A percentile compares a stretch with the other conserved stretches of the same genome.
Evolutionary conservation across 2,329 filamentous ascomycete species (phyloP).

Genomic region (Trichoderma asperellum): DNA sequence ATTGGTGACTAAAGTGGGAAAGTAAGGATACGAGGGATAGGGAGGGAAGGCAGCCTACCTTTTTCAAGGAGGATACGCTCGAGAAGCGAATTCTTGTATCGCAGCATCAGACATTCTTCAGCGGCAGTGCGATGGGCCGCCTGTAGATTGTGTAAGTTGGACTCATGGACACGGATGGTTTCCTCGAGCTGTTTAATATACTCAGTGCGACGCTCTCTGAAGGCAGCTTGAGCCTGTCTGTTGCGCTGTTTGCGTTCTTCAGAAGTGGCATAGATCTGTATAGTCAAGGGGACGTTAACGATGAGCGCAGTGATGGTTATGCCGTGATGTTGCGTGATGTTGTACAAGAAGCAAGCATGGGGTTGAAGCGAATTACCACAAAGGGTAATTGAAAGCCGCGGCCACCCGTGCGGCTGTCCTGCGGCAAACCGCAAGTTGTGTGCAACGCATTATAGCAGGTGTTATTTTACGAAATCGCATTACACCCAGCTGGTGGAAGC

Average conservation of each 20-base stretch:
- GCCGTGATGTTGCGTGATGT: slow-evolving; percentile 9
- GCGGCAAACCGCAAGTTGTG: neutral
- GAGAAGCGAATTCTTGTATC: slow-evolving; percentile 96
- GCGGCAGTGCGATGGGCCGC: slow-evolving; percentile 92
- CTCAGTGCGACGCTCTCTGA: slow-evolving; percentile 93
- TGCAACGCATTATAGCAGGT: no score
- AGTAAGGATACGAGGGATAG: no score
- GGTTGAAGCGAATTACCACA: slow-evolving; percentile 15
- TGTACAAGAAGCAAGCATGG: neutral
- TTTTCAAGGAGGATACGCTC: slow-evolving; percentile 96
- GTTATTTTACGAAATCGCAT: neutral
- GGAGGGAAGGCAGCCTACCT: slow-evolving; percentile 55
- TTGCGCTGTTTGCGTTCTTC: slow-evolving; percentile 98
- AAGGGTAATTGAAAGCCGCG: slow-evolving; percentile 9
- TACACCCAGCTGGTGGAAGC: neutral
- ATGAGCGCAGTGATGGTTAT: slow-evolving; percentile 7
- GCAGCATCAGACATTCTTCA: slow-evolving; percentile 96
- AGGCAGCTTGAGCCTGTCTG: slow-evolving; percentile 94
- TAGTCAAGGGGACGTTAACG: slow-evolving; percentile 25
- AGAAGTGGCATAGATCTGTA: slow-evolving; percentile 94
- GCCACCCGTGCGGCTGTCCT: slow-evolving; percentile 2
- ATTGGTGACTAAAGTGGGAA: neutral
- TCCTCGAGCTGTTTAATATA: slow-evolving; percentile 99
- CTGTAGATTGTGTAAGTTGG: slow-evolving; percentile 88
- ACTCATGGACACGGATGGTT: slow-evolving; percentile 95